Base-by-base conservation (phyloP, 495 filamentous ascomycete genomes). In the Aspergillus egyptiacus region DNA sequence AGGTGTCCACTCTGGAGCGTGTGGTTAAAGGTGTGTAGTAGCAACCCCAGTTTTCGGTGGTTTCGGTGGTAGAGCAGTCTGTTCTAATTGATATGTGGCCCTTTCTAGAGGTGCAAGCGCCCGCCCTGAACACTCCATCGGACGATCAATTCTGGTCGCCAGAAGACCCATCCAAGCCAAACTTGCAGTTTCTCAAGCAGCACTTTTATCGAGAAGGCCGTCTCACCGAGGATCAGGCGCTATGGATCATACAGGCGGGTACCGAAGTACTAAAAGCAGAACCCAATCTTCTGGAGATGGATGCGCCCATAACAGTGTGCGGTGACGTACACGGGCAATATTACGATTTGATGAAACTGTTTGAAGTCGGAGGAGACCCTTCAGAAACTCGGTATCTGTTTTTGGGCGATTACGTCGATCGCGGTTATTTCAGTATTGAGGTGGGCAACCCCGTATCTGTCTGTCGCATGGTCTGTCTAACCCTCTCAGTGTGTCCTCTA, bases 291-390 rank as follows among this genome's bases (percentile, higher is more conserved):
- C 79, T 98, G 51, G 93, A 98, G 74, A 97, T 98, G 93, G 93
- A 98, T 72, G 93, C 93, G 24, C 93, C 93, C 22, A 98, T 98
- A 65, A 98, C 93, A n/a, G 93, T 98, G 28, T 98, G 93, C 62
- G 93, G 93, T 60, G 93, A 98, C 62, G 90, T 98, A 44, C 93
- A 98, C 68, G 93, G 93, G 47, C 93, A 98, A 71, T 98, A 96
- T 68, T 97, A 95, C 61, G 93, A 98, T 70, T 69, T 98, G 65
- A 98, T 98, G 93, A 98, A 98, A 75, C 78, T 98, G 18, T 98
- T 98, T 66, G 93, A 98, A 66, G 93, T 98, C 40, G 93, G 93
- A 54, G 93, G 93, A 50, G 94, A 98, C 63, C 93, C 93, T 20
- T 84, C 91, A 34, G 93, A 96, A 62, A 98, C 93, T 20, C 70